Base-by-base conservation (phyloP, 148 eudicot species). In the Beta vulgaris region DNA sequence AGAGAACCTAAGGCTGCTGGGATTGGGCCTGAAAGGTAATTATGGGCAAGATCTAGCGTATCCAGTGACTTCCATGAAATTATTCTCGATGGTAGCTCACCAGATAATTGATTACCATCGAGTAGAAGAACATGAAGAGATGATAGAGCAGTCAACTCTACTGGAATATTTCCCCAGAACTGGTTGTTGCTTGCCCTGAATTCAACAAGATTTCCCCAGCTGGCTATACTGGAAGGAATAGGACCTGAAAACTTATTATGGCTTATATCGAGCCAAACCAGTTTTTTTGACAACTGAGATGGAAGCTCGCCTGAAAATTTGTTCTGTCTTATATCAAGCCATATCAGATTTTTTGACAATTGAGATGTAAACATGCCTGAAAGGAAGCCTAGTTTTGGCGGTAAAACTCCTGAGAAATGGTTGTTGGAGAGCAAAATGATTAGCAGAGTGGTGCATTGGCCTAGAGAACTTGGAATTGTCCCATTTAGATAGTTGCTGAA, bases 71-170 rank as follows among this genome's bases (percentile, higher is more conserved):
- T 10, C 97, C 91, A 89, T 54, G 93, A 86, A 14, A 58, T 54
- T 2, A 88, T 80, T 12, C 76, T 40, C 14, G 81, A 83, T 0
- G 97, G 93, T 31, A 91, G 78, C 48, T 76, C 76, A 46, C 97
- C 97, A 12, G 90, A 81, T 63, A 91, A 76, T 8, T 78, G 78
- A 77, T 89, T 91, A 29, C 90, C 91, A 74, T 87, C 87, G 28
- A 91, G 91, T 0, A 12, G 16, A 1, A 91, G 79, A 11, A 64
- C 60, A 43, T 11, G 61, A 0, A 91, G 67, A 36, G 59, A 71
- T 5, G 84, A 77, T 57, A 91, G 92, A 25, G 25, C 63, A 11
- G 89, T 84, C 9, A 90, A 25, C 40, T 80, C 87, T 68, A 65
- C 46, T 29, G 96, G 91, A 64, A 91, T 61, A 12, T 43, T 37